These are phyloP conservation scores for Kodamaea fukazawae DNA, from an alignment of 805 yeast species.

Conservation along the genomic window DNA sequence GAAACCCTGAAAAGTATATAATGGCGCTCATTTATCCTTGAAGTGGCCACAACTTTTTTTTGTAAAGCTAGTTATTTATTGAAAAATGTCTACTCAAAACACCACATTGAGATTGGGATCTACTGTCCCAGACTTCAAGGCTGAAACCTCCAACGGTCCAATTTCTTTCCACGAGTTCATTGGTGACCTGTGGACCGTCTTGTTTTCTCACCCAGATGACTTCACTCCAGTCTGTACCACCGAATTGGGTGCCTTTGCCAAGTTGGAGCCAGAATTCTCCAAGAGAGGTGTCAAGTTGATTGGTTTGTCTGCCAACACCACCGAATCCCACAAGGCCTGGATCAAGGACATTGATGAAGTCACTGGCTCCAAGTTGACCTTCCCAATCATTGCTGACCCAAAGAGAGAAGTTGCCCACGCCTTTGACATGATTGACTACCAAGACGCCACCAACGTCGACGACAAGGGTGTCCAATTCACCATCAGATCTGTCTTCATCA, in stretches of 20 bases:
- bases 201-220: constrained; percentile 94
- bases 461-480: constrained; percentile 75
- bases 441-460: constrained; percentile 69
- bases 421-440: constrained; percentile 87
- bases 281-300: constrained; percentile 83
- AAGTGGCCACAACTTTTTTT: no score
- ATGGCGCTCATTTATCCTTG: constrained; percentile 1
- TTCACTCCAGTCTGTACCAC: constrained; percentile 97
- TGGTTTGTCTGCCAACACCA: constrained; percentile 84
- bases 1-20: constrained; percentile 8
- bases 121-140: constrained; percentile 83
- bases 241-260: constrained; percentile 91
- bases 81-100: constrained; percentile 5
- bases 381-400: constrained; percentile 90
- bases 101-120: constrained; percentile 65
- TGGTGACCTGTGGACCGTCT: constrained; percentile 82
- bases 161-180: constrained; percentile 85
- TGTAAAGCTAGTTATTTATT: no score
- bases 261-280: constrained; percentile 83
- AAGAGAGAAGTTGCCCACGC: constrained; percentile 79
- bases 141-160: constrained; percentile 78
- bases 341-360: constrained; percentile 87
- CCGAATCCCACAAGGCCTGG: constrained; percentile 82
- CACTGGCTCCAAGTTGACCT: constrained; percentile 70
- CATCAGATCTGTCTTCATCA: constrained; percentile 87